These are phyloP conservation scores for Saccharata proteae DNA, from an alignment of 2,329 filamentous ascomycete genomes.

Conservation along the genomic window DNA sequence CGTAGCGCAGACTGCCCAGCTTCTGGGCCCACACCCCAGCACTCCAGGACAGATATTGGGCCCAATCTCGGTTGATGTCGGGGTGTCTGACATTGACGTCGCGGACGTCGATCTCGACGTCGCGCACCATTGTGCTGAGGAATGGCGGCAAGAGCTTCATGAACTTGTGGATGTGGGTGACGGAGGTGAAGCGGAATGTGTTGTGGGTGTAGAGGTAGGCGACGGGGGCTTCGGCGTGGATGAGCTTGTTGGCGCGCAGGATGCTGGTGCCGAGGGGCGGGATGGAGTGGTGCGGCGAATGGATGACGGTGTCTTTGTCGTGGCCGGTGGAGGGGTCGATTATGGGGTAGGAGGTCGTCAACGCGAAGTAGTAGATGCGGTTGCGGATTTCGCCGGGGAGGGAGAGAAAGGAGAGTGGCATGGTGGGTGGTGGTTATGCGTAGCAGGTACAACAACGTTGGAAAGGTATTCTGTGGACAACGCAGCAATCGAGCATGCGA, in stretches of 20 bases:
- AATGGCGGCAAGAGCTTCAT: constrained; percentile 14
- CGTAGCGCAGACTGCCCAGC: constrained; percentile 15
- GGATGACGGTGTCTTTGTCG: background rate
- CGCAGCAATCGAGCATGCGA: no score
- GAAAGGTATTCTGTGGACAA: no score
- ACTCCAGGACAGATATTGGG: constrained; percentile 21
- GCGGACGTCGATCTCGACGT: constrained; percentile 26
- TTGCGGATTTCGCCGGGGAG: constrained; percentile 24
- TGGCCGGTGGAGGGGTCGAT: constrained; percentile 12
- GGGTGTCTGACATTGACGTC: constrained; percentile 12
- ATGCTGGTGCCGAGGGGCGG: constrained; percentile 17
- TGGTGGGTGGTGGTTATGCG: constrained; percentile 1
- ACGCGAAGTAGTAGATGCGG: constrained; percentile 19
- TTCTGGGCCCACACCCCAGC: constrained; percentile 12
- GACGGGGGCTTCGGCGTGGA: constrained; percentile 22
- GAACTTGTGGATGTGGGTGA: constrained; percentile 19
- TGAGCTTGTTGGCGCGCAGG: constrained; percentile 23
- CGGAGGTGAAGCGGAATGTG: constrained; percentile 24
- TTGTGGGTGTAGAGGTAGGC: constrained; percentile 21
- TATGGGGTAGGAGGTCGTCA: constrained; percentile 16
- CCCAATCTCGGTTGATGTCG: constrained; percentile 20
- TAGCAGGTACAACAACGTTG: no score
- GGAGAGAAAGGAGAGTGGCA: constrained; percentile 14
- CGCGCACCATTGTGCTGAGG: constrained; percentile 15
- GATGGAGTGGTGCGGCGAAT: constrained; percentile 6